These are phyloP conservation scores for Allium sativum DNA, from an alignment of 106 monocot species.

Conservation along the genomic window DNA sequence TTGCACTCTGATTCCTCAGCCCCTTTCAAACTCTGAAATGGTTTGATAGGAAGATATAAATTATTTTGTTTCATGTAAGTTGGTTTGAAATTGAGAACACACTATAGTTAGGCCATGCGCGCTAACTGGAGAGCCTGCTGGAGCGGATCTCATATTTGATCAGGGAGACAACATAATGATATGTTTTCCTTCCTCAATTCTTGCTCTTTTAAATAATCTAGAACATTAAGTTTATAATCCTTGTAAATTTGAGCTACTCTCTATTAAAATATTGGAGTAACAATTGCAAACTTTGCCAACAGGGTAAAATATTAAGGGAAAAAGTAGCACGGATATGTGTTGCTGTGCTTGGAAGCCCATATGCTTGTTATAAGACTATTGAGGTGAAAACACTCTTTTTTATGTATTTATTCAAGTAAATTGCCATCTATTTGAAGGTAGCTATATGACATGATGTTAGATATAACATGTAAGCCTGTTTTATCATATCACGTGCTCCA, in stretches of 20 bases:
- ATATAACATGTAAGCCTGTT: neutral
- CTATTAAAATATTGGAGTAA: neutral
- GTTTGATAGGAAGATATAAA: too few relatives aligned
- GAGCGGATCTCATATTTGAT: conserved; percentile 91
- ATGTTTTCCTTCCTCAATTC: neutral
- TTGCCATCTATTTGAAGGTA: neutral
- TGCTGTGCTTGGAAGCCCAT: conserved; percentile 74
- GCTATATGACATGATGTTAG: neutral
- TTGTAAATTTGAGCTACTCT: neutral
- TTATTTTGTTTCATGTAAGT: too few relatives aligned
- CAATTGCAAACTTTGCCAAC: conserved; percentile 10
- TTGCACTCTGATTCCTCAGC: too few relatives aligned
- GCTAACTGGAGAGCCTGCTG: conserved; percentile 90
- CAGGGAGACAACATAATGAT: conserved; percentile 99
- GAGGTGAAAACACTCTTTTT: conserved; percentile 36
- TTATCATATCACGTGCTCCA: too few relatives aligned
- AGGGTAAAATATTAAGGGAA: conserved; percentile 90
- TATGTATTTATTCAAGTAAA: neutral
- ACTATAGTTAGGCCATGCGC: conserved; percentile 93
- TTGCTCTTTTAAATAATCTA: too few relatives aligned
- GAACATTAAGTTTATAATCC: too few relatives aligned
- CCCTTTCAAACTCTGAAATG: too few relatives aligned
- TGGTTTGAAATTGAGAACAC: too few relatives aligned
- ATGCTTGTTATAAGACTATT: conserved; percentile 78
- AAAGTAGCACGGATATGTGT: conserved; percentile 85